Conservation (phyloP, 2,329 filamentous ascomycete species). For the Iodosphaeria phyllophila region DNA sequence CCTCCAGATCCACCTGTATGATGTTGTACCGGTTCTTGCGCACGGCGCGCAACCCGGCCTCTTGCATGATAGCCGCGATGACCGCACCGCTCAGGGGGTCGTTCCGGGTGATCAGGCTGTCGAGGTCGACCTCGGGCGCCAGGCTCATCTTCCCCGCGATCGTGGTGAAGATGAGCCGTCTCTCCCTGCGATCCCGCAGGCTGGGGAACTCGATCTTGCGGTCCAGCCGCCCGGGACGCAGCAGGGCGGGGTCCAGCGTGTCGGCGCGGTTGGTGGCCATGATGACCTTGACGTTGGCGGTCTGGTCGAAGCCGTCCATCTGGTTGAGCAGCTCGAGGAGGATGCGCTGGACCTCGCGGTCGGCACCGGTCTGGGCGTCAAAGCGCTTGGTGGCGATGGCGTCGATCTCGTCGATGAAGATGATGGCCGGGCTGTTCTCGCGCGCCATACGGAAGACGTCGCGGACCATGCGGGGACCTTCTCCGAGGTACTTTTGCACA, state of each 20-base stretch:
- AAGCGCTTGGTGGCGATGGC: slow-evolving; percentile 98
- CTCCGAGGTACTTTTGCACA: slow-evolving; percentile 95
- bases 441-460: slow-evolving; percentile 98
- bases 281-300: slow-evolving; percentile 98
- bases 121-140: slow-evolving; percentile 87
- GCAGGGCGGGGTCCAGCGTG: slow-evolving; percentile 83
- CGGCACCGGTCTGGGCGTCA: slow-evolving; percentile 93
- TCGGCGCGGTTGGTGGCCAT: slow-evolving; percentile 99
- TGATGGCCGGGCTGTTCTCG: slow-evolving; percentile 95
- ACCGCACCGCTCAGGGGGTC: slow-evolving; percentile 89
- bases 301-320: slow-evolving; percentile 99
- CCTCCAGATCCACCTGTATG: slow-evolving; percentile 90
- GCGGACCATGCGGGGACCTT: slow-evolving; percentile 95
- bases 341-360: slow-evolving; percentile 97
- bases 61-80: slow-evolving; percentile 98
- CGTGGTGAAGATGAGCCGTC: slow-evolving; percentile 92
- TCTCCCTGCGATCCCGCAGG: slow-evolving; percentile 80
- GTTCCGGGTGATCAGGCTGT: slow-evolving; percentile 90
- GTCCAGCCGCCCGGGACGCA: slow-evolving; percentile 88
- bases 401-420: slow-evolving; percentile 99
- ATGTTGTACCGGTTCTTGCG: slow-evolving; percentile 99
- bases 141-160: slow-evolving; percentile 95
- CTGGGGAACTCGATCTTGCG: slow-evolving; percentile 98
- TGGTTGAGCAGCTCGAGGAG: slow-evolving; percentile 94
- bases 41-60: slow-evolving; percentile 83